Conservation (phyloP, 140 eudicot species). For the Ambrosia hybrid region DNA sequence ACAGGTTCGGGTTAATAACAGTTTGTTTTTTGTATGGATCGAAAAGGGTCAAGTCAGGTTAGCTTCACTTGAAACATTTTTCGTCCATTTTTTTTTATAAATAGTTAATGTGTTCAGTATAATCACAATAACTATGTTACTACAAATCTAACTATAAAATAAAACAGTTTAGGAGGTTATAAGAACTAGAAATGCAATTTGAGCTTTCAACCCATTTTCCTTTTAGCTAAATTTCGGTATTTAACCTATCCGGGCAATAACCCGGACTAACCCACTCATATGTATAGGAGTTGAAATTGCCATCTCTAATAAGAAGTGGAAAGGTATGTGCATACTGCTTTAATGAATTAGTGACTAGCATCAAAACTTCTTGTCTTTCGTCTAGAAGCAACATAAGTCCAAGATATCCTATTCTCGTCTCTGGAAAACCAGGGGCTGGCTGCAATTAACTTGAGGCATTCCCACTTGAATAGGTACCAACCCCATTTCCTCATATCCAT, state of each 20-base stretch:
- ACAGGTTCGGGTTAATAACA: neutral
- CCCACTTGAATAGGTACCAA: constrained; percentile 32
- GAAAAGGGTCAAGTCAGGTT: neutral
- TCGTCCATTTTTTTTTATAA: neutral
- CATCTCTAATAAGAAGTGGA: constrained; percentile 16
- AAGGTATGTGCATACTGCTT: constrained; percentile 71
- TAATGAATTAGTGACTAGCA: constrained; percentile 94
- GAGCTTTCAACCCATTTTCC: too few species aligned
- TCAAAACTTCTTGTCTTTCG: constrained; percentile 98
- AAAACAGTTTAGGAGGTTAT: neutral
- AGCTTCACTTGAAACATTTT: neutral
- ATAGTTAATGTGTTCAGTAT: constrained; percentile 2
- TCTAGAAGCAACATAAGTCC: constrained; percentile 99
- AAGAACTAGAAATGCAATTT: neutral
- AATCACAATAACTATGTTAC: constrained; percentile 13
- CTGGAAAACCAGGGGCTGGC: constrained; percentile 90
- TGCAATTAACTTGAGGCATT: constrained; percentile 92
- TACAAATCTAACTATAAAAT: constrained; percentile 9
- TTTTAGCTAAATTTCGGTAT: neutral
- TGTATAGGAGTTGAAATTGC: neutral
- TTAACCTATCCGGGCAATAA: constrained; percentile 4
- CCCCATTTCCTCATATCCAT: neutral
- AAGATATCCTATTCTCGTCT: constrained; percentile 97
- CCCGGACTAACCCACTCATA: neutral
- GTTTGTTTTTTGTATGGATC: neutral